These are phyloP conservation scores for Geotrichum phurueaensis DNA, from an alignment of 1,139 yeast species.

Conservation along the genomic window DNA sequence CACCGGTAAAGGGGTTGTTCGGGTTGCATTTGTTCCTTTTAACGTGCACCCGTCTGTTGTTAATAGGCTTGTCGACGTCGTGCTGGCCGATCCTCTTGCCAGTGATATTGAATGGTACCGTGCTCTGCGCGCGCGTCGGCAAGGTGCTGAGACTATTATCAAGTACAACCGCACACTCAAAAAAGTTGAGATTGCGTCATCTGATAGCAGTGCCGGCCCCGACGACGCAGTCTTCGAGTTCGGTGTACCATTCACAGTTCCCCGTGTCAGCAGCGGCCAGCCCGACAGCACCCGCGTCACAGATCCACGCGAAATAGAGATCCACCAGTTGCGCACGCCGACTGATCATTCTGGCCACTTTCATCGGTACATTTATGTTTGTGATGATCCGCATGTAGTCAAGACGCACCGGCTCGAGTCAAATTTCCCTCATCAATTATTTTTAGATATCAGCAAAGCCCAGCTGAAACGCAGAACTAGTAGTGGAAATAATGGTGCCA, in stretches of 20 bases:
- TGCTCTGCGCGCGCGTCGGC: slow-evolving; percentile 28
- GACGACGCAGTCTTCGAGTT: slow-evolving; percentile 36
- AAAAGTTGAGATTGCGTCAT: slow-evolving; percentile 18
- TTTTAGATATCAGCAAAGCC: slow-evolving; percentile 3
- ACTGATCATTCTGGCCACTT: neutral
- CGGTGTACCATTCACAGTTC: slow-evolving; percentile 32
- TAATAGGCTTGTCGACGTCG: slow-evolving; percentile 30
- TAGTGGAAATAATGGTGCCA: neutral
- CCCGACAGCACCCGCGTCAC: neutral
- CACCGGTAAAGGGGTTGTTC: slow-evolving; percentile 13
- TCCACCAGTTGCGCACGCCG: neutral
- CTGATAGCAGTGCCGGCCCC: slow-evolving; percentile 30
- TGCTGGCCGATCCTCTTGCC: slow-evolving; percentile 36
- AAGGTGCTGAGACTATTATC: slow-evolving; percentile 34
- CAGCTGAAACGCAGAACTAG: neutral
- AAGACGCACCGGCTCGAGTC: neutral
- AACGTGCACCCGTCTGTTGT: slow-evolving; percentile 26
- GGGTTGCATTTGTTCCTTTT: slow-evolving; percentile 31
- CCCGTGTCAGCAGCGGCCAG: slow-evolving; percentile 1
- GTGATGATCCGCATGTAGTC: slow-evolving; percentile 1
- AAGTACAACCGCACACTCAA: slow-evolving; percentile 23
- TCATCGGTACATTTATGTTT: slow-evolving; percentile 3
- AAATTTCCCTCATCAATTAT: slow-evolving; percentile 5
- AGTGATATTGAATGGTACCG: slow-evolving; percentile 33
- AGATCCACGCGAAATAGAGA: slow-evolving; percentile 3